Base-by-base conservation (phyloP, 495 filamentous ascomycete genomes). In the Penicillium ucsense region DNA sequence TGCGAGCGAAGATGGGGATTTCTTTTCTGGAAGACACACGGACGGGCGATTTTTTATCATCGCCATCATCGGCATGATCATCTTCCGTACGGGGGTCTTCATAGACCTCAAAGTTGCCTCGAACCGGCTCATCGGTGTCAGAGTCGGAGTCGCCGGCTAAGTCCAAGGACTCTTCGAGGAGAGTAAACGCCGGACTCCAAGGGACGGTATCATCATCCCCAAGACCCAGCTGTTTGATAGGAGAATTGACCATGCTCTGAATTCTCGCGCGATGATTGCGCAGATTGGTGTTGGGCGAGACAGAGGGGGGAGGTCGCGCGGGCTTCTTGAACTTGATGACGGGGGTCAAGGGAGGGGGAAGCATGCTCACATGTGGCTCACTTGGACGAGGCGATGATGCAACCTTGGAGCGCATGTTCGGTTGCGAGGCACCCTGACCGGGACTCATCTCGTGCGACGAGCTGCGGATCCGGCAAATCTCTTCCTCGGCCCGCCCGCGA, bases 261-360 rank as follows among this genome's bases (percentile, higher is more conserved):
- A 98, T 88, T 38, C 79, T 84, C 50, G 89, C 83, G 27, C 92
- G 86, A 59, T 97, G 92, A 43, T 94, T 82, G 36, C 85, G 83
- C n/a, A 98, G 76, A 52, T 95, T 95, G 4, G 92, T 96, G 62
- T 89, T 94, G 0, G 92, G 92, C 7, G 91, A 96, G 9, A 89
- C 83, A 4, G 91, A 95, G 49, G 86, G 80, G 12, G 89, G 89
- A 29, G 88, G 84, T 58, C 84, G 85, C 1, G 79, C 73, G 8
- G 90, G 87, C 30, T 86, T 81, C 66, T 85, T 88, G 58, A 98
- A 83, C 55, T 89, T 88, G 46, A 88, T 81, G 6, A 86, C 80
- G 0, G 92, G 92, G 0, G 92, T 97, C 39, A 96, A 75, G 3
- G 86, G 88, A 35, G 85, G 85, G 6, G 85, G 76, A 73, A 85